Percentiles rank a stretch among this genome's conserved stretches.
Evolutionary conservation across 2,329 filamentous ascomycete genomes (phyloP).

Genomic region (Epichloe amarillans): DNA sequence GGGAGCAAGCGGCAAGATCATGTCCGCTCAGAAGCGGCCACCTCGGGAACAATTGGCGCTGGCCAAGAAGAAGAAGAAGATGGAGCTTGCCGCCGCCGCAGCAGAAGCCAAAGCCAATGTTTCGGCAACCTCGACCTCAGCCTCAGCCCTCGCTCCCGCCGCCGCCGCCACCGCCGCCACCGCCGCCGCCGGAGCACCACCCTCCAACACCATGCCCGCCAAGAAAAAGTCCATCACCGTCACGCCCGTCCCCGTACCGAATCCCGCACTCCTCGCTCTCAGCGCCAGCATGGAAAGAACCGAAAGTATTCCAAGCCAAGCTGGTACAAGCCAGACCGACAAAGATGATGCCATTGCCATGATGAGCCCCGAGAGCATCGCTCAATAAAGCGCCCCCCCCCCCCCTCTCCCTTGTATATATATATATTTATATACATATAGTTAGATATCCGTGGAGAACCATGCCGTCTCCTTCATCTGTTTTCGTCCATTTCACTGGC

Average conservation of each 20-base stretch:
- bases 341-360: slow-evolving; percentile 59
- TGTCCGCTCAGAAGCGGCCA: slow-evolving; percentile 69
- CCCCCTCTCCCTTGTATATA: neutral
- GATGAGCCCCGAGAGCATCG: slow-evolving; percentile 75
- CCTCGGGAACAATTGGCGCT: slow-evolving; percentile 71
- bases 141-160: too few relatives aligned
- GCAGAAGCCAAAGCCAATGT: slow-evolving; percentile 31
- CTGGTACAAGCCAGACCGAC: slow-evolving; percentile 49
- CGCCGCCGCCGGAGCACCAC: slow-evolving; percentile 13
- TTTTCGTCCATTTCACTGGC: neutral
- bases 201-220: slow-evolving; percentile 27
- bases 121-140: too few relatives aligned
- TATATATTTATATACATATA: neutral
- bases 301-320: slow-evolving; percentile 44
- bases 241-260: slow-evolving; percentile 23
- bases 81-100: slow-evolving; percentile 40
- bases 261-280: slow-evolving; percentile 27
- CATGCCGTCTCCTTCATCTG: neutral
- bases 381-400: slow-evolving; percentile 19
- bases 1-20: slow-evolving; percentile 70
- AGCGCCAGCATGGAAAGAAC: slow-evolving; percentile 42
- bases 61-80: slow-evolving; percentile 79
- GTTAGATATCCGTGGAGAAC: neutral
- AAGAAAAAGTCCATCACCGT: slow-evolving; percentile 39
- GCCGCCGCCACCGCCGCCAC: too few relatives aligned